Base-by-base conservation (phyloP, 495 filamentous ascomycete species). In the Jackrogersella multiformis region DNA sequence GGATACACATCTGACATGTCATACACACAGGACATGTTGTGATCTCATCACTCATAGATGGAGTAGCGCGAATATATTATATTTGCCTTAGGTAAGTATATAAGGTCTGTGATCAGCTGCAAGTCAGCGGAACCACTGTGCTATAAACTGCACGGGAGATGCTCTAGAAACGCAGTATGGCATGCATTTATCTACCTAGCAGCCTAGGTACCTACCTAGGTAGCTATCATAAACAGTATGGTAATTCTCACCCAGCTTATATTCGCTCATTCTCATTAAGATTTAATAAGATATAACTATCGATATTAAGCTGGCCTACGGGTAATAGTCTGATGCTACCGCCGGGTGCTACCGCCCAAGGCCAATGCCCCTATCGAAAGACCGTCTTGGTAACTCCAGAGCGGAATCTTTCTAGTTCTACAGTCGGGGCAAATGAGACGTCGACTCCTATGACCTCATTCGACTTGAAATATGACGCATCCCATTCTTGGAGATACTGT, bases 1-100 rank as follows among this genome's bases (percentile, higher is more conserved):
- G 4, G 20, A 12, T 16, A 36, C 58, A 39, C n/a, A n/a, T n/a
- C n/a, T n/a, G n/a, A n/a, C n/a, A n/a, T n/a, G 6, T 15, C 6
- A 26, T 10, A 30, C 4, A 39, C 21, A 41, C 20, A 35, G 9
- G 42, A 66, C 38, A 46, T 55, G 18, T 45, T 54, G 51, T 23
- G 13, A 30, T 38, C 18, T 32, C 18, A 24, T 35, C 18, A 24
- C 24, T 26, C 39, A 28, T 44, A 16, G 41, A 20, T 36, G 16
- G 26, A 24, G 41, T 26, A 26, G 23, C 24, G 20, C 15, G 7
- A 51, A 51, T 7, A 34, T 55, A 38, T 54, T 30, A 45, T 35
- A 26, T 24, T 18, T 54, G n/a, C n/a, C n/a, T n/a, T n/a, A n/a
- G n/a, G n/a, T n/a, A n/a, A n/a, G n/a, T n/a, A 7, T 18, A 16